Evolutionary conservation across 106 monocot species (phyloP).

Genomic region (Cymbidium sinense): DNA sequence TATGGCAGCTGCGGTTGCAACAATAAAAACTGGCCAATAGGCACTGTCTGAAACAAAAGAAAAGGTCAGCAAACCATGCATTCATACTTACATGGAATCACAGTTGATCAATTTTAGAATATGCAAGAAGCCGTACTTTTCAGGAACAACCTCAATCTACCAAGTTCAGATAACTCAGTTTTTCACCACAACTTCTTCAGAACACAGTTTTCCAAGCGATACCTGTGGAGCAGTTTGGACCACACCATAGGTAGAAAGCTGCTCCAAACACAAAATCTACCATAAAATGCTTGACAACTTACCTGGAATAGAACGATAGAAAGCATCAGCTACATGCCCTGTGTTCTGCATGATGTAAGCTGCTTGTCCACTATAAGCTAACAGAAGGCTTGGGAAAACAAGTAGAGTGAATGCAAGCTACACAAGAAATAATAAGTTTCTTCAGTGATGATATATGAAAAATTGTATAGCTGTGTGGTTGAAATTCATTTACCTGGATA

Average conservation of each 20-base stretch:
- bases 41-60: conserved; percentile 24
- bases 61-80: not conserved
- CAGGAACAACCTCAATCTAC: no score
- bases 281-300: not conserved
- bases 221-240: no score
- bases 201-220: no score
- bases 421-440: not conserved
- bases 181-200: no score
- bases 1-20: conserved; percentile 52
- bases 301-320: conserved; percentile 72
- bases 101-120: no score
- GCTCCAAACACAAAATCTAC: no score
- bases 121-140: no score
- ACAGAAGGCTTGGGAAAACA: conserved; percentile 57
- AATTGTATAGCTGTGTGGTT: not conserved
- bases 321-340: conserved; percentile 33
- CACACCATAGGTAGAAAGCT: no score
- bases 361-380: conserved; percentile 66
- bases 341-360: conserved; percentile 47
- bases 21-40: conserved; percentile 64
- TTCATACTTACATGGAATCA: no score
- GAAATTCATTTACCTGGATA: conserved; percentile 32
- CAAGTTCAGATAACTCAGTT: no score
- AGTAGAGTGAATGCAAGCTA: conserved; percentile 70
- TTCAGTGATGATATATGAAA: not conserved